Evolutionary conservation across 2,329 filamentous ascomycete species (phyloP), one percentile per base, ranked within the genome.

Genomic region (Byssoonygena ceratinophila): DNA sequence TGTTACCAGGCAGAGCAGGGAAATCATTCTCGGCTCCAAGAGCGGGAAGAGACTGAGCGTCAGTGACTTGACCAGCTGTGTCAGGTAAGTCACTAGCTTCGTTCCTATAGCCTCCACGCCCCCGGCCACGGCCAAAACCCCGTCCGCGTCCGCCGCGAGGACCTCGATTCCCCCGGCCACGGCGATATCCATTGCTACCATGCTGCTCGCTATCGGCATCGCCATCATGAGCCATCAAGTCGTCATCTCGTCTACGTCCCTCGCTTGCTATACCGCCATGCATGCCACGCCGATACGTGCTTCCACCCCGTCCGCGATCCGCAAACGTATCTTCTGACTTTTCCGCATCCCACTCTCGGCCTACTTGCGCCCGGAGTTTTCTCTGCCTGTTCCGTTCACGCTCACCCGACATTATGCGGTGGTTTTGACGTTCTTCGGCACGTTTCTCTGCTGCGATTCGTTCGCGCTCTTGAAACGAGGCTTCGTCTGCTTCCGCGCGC

Each of bases 401-500:
- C 65, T 83, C 80, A 20, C 72, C 74, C 65, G 81, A 79, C 79
- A 83, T 81, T 51, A 75, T 74, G 54, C 76, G 76, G 31, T 79
- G 66, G 54, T 80, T 76, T 52, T 64, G 64, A 3, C 59, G 59
- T 54, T 74, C 72, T 59, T 82, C 75, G 48, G 74, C 74, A 52
- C 76, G 69, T 52, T 79, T 75, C 58, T 76, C 72, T 20, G 75
- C 74, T 0, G 79, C 76, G 8, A 79, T 68, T 31, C 77, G 76
- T 61, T 85, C 82, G n/a, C 81, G 74, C 53, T 81, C 75, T 39
- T 80, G 74, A 62, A 83, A 84, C 0, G 76, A 77, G 2, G 80
- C 80, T 51, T 78, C 75, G 58, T 85, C 82, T n/a, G 80, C 80
- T 68, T 84, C 79, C n/a, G 81, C 80, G 23, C 80, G 75, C 1